Evolutionary conservation across 176 grass and related monocot species (phyloP), one percentile per base, ranked within the genome.

Genomic region (Hyparrhenia diplandra): DNA sequence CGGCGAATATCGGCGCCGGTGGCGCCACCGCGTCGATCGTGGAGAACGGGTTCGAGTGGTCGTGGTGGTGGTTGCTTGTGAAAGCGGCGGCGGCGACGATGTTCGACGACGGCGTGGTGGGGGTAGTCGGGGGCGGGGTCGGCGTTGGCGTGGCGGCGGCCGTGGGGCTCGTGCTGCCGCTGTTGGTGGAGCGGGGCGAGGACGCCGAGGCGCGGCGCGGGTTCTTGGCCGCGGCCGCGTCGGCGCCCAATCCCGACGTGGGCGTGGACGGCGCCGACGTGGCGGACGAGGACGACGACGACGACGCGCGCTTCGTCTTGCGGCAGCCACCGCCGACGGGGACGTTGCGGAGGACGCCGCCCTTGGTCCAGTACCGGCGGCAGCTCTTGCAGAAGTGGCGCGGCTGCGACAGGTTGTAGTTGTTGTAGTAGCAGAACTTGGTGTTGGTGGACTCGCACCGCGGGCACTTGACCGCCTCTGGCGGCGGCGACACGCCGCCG

Each of bases 351-450:
- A 97, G 82, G 36, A 91, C 72, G 76, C 94, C 94, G 68, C 94
- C 94, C 67, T 93, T 93, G 65, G 94, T 97, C 94, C 94, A 97
- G 91, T 97, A 97, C 57, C 94, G 94, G 75, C 94, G 94, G 84
- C 94, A 97, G 76, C 75, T 89, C 89, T 97, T 97, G 84, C 94
- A 97, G 83, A 97, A 97, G 82, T 97, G 92, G 25, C 94, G 91
- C 80, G 94, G 94, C 80, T 97, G 94, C 40, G 92, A 90, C 6
- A 94, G 74, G 87, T 92, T 97, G 86, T 98, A 92, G 77, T 98
- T 98, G 90, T 98, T 98, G 88, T 94, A 98, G 88, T 98, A 98
- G 81, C 95, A 98, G 92, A 97, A 97, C 82, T 97, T 97, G 75
- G 95, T 97, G 89, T 94, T 90, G 47, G 91, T 90, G 12, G 94